Evolutionary conservation across 768 basidiomycete genomes (phyloP).

Genomic region (Candolleomyces efflorescens): DNA sequence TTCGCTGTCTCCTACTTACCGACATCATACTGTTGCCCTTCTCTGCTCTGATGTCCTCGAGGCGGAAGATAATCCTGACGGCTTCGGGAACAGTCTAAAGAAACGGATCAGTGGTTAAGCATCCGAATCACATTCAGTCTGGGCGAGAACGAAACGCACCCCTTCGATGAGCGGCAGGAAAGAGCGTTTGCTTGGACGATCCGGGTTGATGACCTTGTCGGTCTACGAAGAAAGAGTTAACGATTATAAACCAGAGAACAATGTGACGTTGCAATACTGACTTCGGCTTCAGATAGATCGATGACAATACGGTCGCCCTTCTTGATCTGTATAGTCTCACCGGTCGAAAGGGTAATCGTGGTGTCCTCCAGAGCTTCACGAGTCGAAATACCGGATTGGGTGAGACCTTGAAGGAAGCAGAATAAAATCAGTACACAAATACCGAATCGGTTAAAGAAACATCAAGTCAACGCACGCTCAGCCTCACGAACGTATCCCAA

Average conservation of each 20-base stretch:
- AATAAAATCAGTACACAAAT: background rate
- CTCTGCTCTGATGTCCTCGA: background rate
- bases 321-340: background rate
- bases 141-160: background rate
- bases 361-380: background rate
- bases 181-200: background rate
- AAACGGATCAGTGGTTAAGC: background rate
- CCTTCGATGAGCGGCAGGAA: background rate
- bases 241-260: no score
- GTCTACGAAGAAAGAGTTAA: no score
- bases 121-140: background rate
- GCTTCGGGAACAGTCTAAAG: no score
- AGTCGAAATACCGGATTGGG: background rate
- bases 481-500: background rate
- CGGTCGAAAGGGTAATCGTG: background rate
- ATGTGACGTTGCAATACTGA: no score
- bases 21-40: background rate
- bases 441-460: background rate
- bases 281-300: background rate
- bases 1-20: background rate
- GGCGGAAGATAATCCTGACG: background rate
- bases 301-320: background rate
- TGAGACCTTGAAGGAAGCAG: background rate
- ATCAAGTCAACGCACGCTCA: background rate
- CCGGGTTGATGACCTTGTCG: background rate